These are phyloP conservation scores for Hyaloscypha bicolor DNA, from an alignment of 495 filamentous ascomycete species.

Conservation along the genomic window DNA sequence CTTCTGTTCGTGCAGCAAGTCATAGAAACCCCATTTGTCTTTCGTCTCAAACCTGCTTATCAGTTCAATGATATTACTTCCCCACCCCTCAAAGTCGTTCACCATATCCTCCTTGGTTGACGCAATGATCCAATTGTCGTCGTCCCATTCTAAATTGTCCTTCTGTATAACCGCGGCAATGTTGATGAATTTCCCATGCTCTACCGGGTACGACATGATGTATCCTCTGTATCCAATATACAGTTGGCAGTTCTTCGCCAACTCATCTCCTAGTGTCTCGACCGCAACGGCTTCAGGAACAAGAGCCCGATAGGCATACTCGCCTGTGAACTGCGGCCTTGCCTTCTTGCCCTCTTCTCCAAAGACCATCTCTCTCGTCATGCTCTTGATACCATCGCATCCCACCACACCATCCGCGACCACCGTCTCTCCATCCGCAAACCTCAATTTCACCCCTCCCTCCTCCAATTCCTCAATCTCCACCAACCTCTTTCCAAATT, in stretches of 20 bases:
- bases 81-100: constrained; percentile 25
- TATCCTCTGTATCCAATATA: constrained; percentile 23
- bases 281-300: constrained; percentile 16
- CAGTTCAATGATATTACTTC: constrained; percentile 25
- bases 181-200: constrained; percentile 24
- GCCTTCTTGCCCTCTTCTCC: background rate
- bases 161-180: constrained; percentile 22
- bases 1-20: constrained; percentile 13
- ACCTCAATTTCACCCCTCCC: constrained; percentile 40
- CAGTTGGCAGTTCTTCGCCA: constrained; percentile 20
- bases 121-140: constrained; percentile 26
- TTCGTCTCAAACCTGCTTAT: constrained; percentile 33
- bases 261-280: constrained; percentile 21
- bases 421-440: constrained; percentile 40
- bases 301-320: constrained; percentile 23
- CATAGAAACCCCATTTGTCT: constrained; percentile 25
- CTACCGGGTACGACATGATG: constrained; percentile 25
- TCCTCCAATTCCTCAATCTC: constrained; percentile 36
- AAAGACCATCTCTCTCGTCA: constrained; percentile 35
- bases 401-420: constrained; percentile 59
- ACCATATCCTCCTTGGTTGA: constrained; percentile 21
- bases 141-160: constrained; percentile 14
- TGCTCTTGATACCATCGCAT: constrained; percentile 59
- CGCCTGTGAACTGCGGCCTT: constrained; percentile 19
- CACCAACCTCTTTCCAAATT: constrained; percentile 47